phyloP scores from a whole-genome alignment of 345 rosid genomes.

The Erodium maritimum region DNA sequence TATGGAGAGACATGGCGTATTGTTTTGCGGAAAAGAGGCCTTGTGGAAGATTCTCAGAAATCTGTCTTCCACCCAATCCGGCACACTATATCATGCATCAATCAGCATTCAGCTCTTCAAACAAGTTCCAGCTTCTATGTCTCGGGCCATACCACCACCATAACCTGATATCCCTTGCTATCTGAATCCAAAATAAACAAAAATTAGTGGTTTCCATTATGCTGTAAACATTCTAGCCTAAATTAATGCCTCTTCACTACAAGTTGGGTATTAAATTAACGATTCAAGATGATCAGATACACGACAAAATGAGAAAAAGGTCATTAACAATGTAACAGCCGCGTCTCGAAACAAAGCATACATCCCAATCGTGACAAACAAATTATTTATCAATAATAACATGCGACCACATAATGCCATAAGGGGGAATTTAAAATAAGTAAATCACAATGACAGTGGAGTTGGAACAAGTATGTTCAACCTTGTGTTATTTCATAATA shows the following conservation, averaged over 20 bases:
- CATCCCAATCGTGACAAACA: neutral
- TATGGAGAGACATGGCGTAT: slow-evolving; percentile 13
- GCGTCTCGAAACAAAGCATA: neutral
- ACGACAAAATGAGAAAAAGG: neutral
- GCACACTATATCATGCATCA: neutral
- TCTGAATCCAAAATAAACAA: neutral
- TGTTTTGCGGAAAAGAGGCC: slow-evolving; percentile 2
- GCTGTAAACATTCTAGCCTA: neutral
- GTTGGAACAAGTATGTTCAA: neutral
- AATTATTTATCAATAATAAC: neutral
- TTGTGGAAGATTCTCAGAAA: slow-evolving; percentile 19
- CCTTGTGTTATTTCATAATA: neutral
- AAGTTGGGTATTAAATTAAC: neutral
- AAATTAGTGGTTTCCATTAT: neutral
- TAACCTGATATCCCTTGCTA: neutral
- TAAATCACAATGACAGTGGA: neutral
- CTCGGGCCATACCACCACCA: slow-evolving; percentile 5
- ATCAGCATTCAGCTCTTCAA: neutral
- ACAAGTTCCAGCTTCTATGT: slow-evolving; percentile 7
- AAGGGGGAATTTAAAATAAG: neutral
- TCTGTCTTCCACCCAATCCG: slow-evolving; percentile 12
- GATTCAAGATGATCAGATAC: neutral
- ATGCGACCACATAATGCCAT: neutral
- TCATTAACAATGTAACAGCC: neutral
- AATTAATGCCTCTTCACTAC: neutral